Evolutionary conservation across 176 grass and related monocot genomes (phyloP).

Genomic region (Lolium multiflorum): DNA sequence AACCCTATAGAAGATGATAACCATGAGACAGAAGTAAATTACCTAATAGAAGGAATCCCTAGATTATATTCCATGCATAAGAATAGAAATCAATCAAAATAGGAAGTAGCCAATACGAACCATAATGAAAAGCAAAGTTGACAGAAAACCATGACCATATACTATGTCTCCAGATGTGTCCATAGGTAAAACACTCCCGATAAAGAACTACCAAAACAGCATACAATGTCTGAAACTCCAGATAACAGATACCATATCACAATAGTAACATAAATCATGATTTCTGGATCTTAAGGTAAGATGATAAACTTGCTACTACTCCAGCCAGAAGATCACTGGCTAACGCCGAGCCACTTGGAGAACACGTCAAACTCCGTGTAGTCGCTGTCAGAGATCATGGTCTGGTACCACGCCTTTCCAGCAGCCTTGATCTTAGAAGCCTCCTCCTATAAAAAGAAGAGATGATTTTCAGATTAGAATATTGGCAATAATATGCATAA

Average conservation of each 20-base stretch:
- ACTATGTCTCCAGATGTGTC: slow-evolving; percentile 23
- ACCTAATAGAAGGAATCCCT: background rate
- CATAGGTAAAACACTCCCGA: background rate
- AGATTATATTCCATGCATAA: background rate
- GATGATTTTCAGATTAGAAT: background rate
- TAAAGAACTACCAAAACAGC: slow-evolving; percentile 32
- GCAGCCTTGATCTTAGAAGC: slow-evolving; percentile 64
- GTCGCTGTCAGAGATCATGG: slow-evolving; percentile 79
- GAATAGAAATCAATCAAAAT: background rate
- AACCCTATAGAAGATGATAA: no score
- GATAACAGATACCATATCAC: slow-evolving; percentile 13
- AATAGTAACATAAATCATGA: slow-evolving; percentile 31
- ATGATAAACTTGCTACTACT: slow-evolving; percentile 7
- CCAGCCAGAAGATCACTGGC: slow-evolving; percentile 55
- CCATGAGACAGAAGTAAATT: no score
- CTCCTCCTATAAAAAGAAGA: slow-evolving; percentile 42
- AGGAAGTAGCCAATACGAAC: background rate
- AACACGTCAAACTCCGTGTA: slow-evolving; percentile 80
- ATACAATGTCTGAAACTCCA: slow-evolving; percentile 14
- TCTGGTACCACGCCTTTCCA: slow-evolving; percentile 81
- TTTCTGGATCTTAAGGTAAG: background rate
- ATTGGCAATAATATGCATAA: background rate
- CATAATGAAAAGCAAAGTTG: background rate
- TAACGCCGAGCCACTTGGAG: slow-evolving; percentile 87
- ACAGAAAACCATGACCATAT: background rate